Base-by-base conservation (phyloP, 805 yeast species). In the Tetrapisispora namnaoensis region DNA sequence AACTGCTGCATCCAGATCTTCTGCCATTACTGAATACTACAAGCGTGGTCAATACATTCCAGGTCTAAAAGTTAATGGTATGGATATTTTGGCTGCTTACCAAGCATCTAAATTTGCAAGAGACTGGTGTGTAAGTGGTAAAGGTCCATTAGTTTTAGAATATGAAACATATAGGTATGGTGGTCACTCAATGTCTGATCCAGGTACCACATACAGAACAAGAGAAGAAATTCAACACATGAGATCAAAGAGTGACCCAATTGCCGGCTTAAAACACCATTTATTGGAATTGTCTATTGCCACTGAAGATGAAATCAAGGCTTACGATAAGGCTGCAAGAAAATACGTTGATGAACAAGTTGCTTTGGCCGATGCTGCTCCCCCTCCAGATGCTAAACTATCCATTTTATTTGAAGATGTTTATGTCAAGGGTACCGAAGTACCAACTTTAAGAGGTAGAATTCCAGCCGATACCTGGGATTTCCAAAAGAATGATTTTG, bases 151-250 rank as follows among this genome's bases (percentile, higher is more conserved):
- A 59, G 96, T 93, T 48, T 67, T 93, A 60, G 99, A 93, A 78
- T 93, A 85, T 74, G 97, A 90, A 77, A 93, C 99, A 61, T 93
- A 93, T 77, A 86, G 99, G 79, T 93, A 93, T 71, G 98, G 98
- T 77, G 99, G 99, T 71, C 99, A 93, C 82, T 93, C 99, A 60
- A 93, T 93, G 98, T 91, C 98, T 60, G 99, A 93, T 75, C 99
- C 99, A 65, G 99, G 99, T 79, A 93, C 99, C 71, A 93, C 99
- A 58, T 93, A 93, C 83, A 86, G 99, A 82, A 93, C 99, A 68
- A 90, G 99, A 78, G 99, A 93, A 76, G 99, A 93, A 77, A 93
- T 93, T 60, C 97, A 90, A 76, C 91, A 91, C 77, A 90, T 93
- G 97, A 86, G 99, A 78, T 88, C 98, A 41, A 86, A 88, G 78